Percentiles rank a stretch among this genome's conserved stretches.
Evolutionary conservation across 2,329 filamentous ascomycete genomes (phyloP).

Genomic region (Truncatella angustata): DNA sequence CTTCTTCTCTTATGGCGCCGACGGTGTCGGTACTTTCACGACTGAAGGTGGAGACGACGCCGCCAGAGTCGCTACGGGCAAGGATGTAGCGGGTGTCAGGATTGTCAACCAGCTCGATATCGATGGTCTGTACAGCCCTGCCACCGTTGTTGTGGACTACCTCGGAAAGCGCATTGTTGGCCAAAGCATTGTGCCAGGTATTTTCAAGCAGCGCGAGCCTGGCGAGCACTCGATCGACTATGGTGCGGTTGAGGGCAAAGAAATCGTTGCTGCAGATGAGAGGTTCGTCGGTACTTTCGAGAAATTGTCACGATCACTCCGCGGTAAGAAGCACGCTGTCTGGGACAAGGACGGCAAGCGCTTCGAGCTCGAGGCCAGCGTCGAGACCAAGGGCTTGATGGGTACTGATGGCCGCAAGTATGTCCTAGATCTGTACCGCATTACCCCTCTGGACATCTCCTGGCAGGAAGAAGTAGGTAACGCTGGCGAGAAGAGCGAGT

Average conservation of each 20-base stretch:
- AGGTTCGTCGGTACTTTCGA: slow-evolving; percentile 81
- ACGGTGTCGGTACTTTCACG: slow-evolving; percentile 95
- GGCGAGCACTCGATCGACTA: slow-evolving; percentile 99
- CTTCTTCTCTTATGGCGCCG: slow-evolving; percentile 97
- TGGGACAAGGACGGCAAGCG: slow-evolving; percentile 96
- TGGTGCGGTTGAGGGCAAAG: slow-evolving; percentile 95
- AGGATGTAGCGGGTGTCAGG: slow-evolving; percentile 92
- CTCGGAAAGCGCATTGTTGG: slow-evolving; percentile 95
- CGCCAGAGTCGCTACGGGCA: slow-evolving; percentile 90
- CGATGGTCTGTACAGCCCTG: slow-evolving; percentile 88
- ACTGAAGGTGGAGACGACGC: slow-evolving; percentile 96
- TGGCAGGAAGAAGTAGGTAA: slow-evolving; percentile 79
- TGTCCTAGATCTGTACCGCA: slow-evolving; percentile 92
- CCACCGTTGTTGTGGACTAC: slow-evolving; percentile 95
- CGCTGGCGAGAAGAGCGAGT: slow-evolving; percentile 37
- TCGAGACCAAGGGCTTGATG: slow-evolving; percentile 96
- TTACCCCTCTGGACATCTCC: slow-evolving; percentile 84
- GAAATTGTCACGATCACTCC: slow-evolving; percentile 85
- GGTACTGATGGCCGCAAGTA: slow-evolving; percentile 97
- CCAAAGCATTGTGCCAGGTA: slow-evolving; percentile 96
- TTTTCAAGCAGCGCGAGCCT: slow-evolving; percentile 97
- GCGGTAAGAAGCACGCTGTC: slow-evolving; percentile 90
- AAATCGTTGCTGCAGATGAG: slow-evolving; percentile 87
- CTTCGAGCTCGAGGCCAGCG: slow-evolving; percentile 89
- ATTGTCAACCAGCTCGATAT: slow-evolving; percentile 97